phyloP scores from a whole-genome alignment of 1,284 basidiomycete species.

The Cystobasidium sp. region DNA sequence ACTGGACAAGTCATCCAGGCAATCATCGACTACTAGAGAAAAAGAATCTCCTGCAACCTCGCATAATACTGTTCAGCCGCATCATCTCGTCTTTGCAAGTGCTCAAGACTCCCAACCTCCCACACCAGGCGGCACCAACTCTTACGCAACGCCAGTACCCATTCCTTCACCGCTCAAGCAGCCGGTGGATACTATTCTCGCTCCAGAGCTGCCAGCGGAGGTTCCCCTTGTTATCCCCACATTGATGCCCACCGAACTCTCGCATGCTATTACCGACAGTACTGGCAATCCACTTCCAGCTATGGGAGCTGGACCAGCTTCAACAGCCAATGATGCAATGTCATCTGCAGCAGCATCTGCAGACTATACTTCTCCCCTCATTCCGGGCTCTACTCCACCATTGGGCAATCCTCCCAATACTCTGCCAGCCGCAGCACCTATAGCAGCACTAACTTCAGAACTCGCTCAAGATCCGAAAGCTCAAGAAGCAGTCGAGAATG shows the following conservation, averaged over 20 bases:
- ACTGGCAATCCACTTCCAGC: slow-evolving; percentile 16
- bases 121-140: not conserved
- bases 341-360: slow-evolving; percentile 3
- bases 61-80: not conserved
- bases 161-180: slow-evolving; percentile 39
- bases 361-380: slow-evolving; percentile 13
- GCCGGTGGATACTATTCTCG: slow-evolving; percentile 38
- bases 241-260: slow-evolving; percentile 1
- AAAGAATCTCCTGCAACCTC: not conserved
- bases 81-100: not conserved
- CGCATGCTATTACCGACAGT: slow-evolving; percentile 9
- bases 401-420: slow-evolving; percentile 47
- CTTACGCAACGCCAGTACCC: slow-evolving; percentile 6
- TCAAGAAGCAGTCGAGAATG: slow-evolving; percentile 52
- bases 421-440: slow-evolving; percentile 49
- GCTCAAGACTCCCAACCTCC: not conserved
- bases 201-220: slow-evolving; percentile 21
- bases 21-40: not conserved
- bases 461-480: slow-evolving; percentile 49
- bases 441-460: slow-evolving; percentile 50
- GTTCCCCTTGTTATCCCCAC: slow-evolving; percentile 10
- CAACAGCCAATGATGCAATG: slow-evolving; percentile 8
- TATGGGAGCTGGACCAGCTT: not conserved
- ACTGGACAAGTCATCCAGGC: not conserved
- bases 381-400: slow-evolving; percentile 38